These are phyloP conservation scores for Diatrype stigma DNA, from an alignment of 2,329 filamentous ascomycete species.

Conservation along the genomic window DNA sequence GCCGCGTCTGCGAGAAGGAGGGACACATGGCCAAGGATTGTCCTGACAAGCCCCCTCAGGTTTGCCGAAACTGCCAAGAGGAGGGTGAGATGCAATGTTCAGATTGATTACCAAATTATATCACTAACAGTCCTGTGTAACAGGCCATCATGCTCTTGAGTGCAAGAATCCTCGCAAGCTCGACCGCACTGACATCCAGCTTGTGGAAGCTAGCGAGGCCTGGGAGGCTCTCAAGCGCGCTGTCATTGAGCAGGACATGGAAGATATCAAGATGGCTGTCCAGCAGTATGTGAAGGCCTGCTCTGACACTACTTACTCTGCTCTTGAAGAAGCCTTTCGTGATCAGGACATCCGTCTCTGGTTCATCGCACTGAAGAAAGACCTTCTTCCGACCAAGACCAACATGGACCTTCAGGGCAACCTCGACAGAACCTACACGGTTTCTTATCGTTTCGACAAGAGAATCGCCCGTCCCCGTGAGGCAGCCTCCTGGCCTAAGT, in stretches of 20 bases:
- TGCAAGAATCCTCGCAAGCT: constrained; percentile 60
- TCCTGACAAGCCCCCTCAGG: constrained; percentile 50
- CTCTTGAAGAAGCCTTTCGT: constrained; percentile 60
- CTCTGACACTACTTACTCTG: constrained; percentile 53
- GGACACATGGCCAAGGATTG: constrained; percentile 61
- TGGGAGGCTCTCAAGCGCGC: constrained; percentile 52
- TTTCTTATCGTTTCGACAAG: constrained; percentile 58
- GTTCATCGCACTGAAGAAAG: constrained; percentile 59
- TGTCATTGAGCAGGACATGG: constrained; percentile 51
- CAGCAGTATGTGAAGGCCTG: constrained; percentile 59
- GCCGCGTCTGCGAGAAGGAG: constrained; percentile 43
- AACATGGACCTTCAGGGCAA: constrained; percentile 72
- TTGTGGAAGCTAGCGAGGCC: constrained; percentile 49
- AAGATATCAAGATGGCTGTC: constrained; percentile 57
- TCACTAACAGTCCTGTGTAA: background rate
- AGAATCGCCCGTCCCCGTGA: constrained; percentile 57
- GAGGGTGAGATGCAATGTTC: constrained; percentile 42
- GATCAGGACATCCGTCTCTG: constrained; percentile 49
- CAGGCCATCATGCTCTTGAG: constrained; percentile 51
- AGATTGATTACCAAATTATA: background rate
- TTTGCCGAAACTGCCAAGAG: constrained; percentile 59
- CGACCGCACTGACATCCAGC: constrained; percentile 46
- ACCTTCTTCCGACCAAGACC: constrained; percentile 53
- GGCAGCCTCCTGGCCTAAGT: constrained; percentile 55
- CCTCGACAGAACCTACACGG: constrained; percentile 58